These are phyloP conservation scores for Lipomyces sp. DNA, from an alignment of 805 yeast species.

Conservation along the genomic window DNA sequence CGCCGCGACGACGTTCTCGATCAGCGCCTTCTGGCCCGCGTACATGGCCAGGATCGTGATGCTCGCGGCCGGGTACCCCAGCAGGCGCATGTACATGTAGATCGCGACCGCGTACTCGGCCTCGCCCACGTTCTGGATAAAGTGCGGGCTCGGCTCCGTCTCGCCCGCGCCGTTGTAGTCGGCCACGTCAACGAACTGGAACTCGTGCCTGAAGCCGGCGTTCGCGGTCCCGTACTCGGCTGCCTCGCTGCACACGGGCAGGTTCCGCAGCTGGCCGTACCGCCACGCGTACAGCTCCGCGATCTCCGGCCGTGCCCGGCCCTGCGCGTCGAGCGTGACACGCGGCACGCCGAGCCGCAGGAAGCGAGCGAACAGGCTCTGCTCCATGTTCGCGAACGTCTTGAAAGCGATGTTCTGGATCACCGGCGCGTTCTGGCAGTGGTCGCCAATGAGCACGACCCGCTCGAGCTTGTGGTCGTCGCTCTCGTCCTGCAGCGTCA, in stretches of 20 bases:
- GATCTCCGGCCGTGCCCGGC: conserved; percentile 33
- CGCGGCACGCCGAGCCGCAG: conserved; percentile 30
- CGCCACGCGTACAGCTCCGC: conserved; percentile 32
- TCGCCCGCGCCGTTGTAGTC: conserved; percentile 38
- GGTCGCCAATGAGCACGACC: conserved; percentile 42
- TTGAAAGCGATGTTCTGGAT: conserved; percentile 23
- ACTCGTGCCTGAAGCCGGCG: conserved; percentile 40
- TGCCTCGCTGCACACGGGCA: conserved; percentile 11
- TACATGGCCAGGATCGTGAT: conserved; percentile 46
- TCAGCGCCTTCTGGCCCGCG: conserved; percentile 43
- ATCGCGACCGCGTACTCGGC: conserved; percentile 49
- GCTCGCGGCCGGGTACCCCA: conserved; percentile 43
- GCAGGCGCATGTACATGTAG: conserved; percentile 46
- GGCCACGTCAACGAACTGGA: conserved; percentile 39
- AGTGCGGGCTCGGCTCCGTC: conserved; percentile 32
- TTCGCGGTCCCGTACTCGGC: conserved; percentile 32
- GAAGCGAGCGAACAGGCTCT: conserved; percentile 35
- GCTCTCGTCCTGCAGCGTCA: conserved; percentile 30
- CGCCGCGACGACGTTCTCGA: conserved; percentile 43
- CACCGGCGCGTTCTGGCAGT: conserved; percentile 32
- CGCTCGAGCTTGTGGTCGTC: conserved; percentile 29
- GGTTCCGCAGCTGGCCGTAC: conserved; percentile 15
- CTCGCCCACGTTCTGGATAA: conserved; percentile 45
- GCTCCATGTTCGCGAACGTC: conserved; percentile 24
- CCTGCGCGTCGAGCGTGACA: conserved; percentile 31